phyloP scores from a whole-genome alignment of 2,329 filamentous ascomycete species.

The Botrytis fragariae region DNA sequence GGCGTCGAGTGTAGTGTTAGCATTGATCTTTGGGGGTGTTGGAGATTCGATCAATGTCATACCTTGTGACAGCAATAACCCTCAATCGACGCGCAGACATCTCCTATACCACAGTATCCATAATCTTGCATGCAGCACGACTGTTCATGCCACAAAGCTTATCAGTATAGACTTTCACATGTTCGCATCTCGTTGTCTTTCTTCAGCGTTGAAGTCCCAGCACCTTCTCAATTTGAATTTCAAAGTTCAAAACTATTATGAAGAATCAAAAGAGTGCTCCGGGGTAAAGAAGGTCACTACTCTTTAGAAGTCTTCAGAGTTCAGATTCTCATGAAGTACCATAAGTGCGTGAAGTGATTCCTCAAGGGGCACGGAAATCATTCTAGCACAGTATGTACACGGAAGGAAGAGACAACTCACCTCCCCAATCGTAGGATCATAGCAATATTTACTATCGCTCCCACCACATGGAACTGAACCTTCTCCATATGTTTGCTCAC shows the following conservation, averaged over 20 bases:
- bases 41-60: neutral
- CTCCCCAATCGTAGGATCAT: slow-evolving; percentile 29
- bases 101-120: slow-evolving; percentile 26
- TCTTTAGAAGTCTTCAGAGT: neutral
- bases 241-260: neutral
- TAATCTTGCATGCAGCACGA: slow-evolving; percentile 27
- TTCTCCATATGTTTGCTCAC: slow-evolving; percentile 25
- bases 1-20: neutral
- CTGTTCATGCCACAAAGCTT: slow-evolving; percentile 5
- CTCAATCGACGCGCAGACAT: slow-evolving; percentile 26
- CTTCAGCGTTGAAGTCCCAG: neutral
- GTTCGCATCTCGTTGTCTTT: neutral
- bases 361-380: neutral
- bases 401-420: slow-evolving; percentile 11
- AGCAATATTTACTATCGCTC: slow-evolving; percentile 24
- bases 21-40: no score
- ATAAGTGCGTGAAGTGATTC: neutral
- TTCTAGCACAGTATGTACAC: neutral
- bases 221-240: neutral
- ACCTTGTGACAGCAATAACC: slow-evolving; percentile 30
- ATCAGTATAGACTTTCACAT: neutral
- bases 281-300: neutral
- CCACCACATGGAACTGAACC: slow-evolving; percentile 25
- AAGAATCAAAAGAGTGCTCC: neutral
- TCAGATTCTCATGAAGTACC: neutral